Conservation (phyloP, 2,329 filamentous ascomycete genomes). For the Orbilia ellipsospora region DNA sequence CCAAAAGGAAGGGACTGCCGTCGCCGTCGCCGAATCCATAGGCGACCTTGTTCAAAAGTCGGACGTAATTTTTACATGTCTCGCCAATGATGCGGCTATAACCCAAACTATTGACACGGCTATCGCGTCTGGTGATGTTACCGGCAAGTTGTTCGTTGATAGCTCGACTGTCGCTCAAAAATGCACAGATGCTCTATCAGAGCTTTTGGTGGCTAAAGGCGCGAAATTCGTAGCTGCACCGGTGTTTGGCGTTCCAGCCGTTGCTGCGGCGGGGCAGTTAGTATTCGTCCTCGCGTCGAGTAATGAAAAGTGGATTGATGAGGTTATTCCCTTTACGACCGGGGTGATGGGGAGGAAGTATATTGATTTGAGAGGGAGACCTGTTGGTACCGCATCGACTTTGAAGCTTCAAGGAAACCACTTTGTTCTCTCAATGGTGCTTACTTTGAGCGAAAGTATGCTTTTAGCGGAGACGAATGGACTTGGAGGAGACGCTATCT, state of each 20-base stretch:
- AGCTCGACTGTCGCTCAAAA: slow-evolving; percentile 90
- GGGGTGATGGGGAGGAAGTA: slow-evolving; percentile 76
- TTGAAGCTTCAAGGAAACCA: slow-evolving; percentile 89
- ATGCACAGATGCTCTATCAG: slow-evolving; percentile 75
- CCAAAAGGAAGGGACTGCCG: slow-evolving; percentile 6
- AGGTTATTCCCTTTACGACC: slow-evolving; percentile 75
- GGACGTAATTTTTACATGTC: slow-evolving; percentile 83
- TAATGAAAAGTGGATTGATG: slow-evolving; percentile 70
- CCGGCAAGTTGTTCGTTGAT: slow-evolving; percentile 83
- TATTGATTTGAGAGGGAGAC: slow-evolving; percentile 77
- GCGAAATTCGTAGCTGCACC: slow-evolving; percentile 80
- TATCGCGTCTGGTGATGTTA: slow-evolving; percentile 65
- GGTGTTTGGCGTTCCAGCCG: slow-evolving; percentile 77
- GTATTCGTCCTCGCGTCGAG: slow-evolving; percentile 77
- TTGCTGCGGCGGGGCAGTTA: slow-evolving; percentile 77
- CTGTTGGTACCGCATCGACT: slow-evolving; percentile 74
- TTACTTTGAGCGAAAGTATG: slow-evolving; percentile 78
- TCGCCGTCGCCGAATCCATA: slow-evolving; percentile 68
- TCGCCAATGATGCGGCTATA: slow-evolving; percentile 81
- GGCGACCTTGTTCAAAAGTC: slow-evolving; percentile 74
- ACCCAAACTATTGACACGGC: slow-evolving; percentile 71
- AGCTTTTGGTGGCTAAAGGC: slow-evolving; percentile 69
- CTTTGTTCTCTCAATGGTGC: slow-evolving; percentile 80
- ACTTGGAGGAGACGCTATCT: slow-evolving; percentile 75
- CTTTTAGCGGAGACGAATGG: slow-evolving; percentile 83